A percentile compares a stretch with the other conserved stretches of the same genome.
Conservation (phyloP, 2,329 filamentous ascomycete species). For the Fusarium pseudocircinatum region DNA sequence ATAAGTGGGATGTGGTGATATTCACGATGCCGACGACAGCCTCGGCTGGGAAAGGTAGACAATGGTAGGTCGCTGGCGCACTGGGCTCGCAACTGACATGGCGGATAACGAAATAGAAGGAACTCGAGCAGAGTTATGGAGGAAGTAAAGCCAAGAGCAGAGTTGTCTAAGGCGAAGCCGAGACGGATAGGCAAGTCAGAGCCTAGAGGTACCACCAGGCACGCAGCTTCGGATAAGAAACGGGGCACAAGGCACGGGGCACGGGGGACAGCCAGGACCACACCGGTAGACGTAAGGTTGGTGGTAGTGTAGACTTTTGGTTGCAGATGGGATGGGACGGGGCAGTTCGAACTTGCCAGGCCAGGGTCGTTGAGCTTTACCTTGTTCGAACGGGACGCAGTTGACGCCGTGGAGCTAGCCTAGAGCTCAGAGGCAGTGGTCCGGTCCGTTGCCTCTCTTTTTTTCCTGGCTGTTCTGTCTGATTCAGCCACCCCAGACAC, state of each 20-base stretch:
- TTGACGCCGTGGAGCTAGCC: conserved; percentile 32
- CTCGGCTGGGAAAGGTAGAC: conserved; percentile 34
- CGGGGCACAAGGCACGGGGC: conserved; percentile 37
- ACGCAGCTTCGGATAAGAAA: conserved; percentile 31
- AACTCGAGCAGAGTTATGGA: conserved; percentile 10
- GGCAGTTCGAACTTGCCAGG: conserved; percentile 32
- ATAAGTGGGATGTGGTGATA: conserved; percentile 21
- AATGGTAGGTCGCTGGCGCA: conserved; percentile 40
- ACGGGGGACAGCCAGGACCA: conserved; percentile 31
- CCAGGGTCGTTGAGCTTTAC: conserved; percentile 37
- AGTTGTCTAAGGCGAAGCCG: conserved; percentile 30
- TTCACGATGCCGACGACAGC: conserved; percentile 35
- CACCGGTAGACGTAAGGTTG: conserved; percentile 25
- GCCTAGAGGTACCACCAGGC: conserved; percentile 27
- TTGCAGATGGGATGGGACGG: conserved; percentile 35
- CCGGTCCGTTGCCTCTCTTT: conserved; percentile 22
- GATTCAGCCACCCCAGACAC: conserved; percentile 40
- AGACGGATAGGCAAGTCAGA: conserved; percentile 25
- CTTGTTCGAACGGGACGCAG: conserved; percentile 29
- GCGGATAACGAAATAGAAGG: conserved; percentile 26
- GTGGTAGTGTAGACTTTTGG: conserved; percentile 15
- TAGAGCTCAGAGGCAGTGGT: conserved; percentile 14
- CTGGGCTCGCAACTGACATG: conserved; percentile 42
- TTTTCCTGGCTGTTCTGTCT: conserved; percentile 24
- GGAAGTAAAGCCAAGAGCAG: conserved; percentile 26